Conservation (phyloP, 108 stramenopile species). For the Cylindrotheca fusiformis region DNA sequence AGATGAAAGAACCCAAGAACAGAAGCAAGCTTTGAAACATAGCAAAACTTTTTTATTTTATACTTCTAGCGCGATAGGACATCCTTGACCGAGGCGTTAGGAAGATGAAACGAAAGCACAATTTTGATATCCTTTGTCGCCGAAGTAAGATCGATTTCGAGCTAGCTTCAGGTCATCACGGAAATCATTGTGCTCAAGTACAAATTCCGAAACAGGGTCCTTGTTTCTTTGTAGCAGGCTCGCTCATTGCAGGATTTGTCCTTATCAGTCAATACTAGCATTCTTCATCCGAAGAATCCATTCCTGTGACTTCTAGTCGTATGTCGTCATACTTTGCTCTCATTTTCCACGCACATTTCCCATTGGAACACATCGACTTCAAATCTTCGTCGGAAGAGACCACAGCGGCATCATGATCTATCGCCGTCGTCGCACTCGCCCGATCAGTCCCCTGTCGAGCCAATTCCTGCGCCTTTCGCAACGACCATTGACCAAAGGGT, state of each 20-base stretch:
- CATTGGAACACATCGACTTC: slow-evolving; percentile 72
- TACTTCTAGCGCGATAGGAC: neutral
- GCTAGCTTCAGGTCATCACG: neutral
- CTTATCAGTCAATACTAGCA: no score
- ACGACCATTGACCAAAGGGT: slow-evolving; percentile 84
- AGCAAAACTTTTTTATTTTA: neutral
- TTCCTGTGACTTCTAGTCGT: slow-evolving; percentile 31
- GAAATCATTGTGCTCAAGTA: neutral
- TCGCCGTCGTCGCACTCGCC: slow-evolving; percentile 18
- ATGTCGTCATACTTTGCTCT: slow-evolving; percentile 77
- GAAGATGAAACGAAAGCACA: no score
- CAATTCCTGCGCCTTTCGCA: slow-evolving; percentile 63
- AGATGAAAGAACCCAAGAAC: slow-evolving; percentile 2
- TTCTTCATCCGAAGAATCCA: slow-evolving; percentile 21
- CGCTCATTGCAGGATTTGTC: no score
- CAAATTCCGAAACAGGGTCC: neutral
- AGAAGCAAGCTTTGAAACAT: neutral
- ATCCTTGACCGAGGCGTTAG: no score
- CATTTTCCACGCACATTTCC: slow-evolving; percentile 80
- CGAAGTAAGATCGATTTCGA: neutral
- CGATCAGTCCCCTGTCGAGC: slow-evolving; percentile 53
- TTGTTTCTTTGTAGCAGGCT: no score
- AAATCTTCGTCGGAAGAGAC: slow-evolving; percentile 38
- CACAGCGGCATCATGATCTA: slow-evolving; percentile 9
- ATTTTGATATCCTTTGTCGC: neutral